phyloP scores from a whole-genome alignment of 495 filamentous ascomycete species.

The Hyaloscypha hepaticicola region DNA sequence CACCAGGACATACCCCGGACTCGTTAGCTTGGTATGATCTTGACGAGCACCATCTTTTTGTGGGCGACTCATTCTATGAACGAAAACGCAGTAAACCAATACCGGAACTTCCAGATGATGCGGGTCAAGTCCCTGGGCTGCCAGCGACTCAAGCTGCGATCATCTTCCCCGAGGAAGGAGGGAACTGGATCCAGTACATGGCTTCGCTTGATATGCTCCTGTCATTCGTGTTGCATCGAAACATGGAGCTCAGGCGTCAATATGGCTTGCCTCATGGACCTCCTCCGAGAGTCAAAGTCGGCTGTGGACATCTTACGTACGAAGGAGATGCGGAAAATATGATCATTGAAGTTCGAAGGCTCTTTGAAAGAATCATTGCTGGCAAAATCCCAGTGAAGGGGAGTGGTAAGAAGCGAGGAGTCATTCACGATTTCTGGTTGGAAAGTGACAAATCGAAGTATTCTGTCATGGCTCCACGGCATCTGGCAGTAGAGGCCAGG shows the following conservation, averaged over 20 bases:
- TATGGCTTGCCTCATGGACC: neutral
- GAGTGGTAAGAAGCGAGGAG: slow-evolving; percentile 27
- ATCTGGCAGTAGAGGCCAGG: slow-evolving; percentile 33
- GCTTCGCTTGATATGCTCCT: slow-evolving; percentile 32
- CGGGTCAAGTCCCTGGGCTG: slow-evolving; percentile 10
- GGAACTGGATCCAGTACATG: slow-evolving; percentile 35
- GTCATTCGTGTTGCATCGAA: slow-evolving; percentile 30
- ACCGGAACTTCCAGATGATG: slow-evolving; percentile 19
- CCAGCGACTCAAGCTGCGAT: slow-evolving; percentile 32
- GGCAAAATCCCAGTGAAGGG: slow-evolving; percentile 28
- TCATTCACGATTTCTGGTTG: slow-evolving; percentile 32
- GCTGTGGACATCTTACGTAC: slow-evolving; percentile 35
- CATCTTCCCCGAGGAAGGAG: slow-evolving; percentile 37
- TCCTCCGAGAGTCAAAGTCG: slow-evolving; percentile 27
- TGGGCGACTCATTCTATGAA: slow-evolving; percentile 44
- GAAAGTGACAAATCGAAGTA: slow-evolving; percentile 28
- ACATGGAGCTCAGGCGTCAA: slow-evolving; percentile 20
- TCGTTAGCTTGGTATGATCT: slow-evolving; percentile 43
- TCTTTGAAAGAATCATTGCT: slow-evolving; percentile 31
- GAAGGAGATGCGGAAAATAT: slow-evolving; percentile 31
- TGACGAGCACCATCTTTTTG: slow-evolving; percentile 39
- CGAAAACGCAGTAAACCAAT: slow-evolving; percentile 27
- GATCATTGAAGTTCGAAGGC: slow-evolving; percentile 25
- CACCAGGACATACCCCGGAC: slow-evolving; percentile 44
- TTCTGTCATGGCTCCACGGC: slow-evolving; percentile 33